phyloP scores from a whole-genome alignment of 2,329 filamentous ascomycete species.

The Arthroderma uncinatum region DNA sequence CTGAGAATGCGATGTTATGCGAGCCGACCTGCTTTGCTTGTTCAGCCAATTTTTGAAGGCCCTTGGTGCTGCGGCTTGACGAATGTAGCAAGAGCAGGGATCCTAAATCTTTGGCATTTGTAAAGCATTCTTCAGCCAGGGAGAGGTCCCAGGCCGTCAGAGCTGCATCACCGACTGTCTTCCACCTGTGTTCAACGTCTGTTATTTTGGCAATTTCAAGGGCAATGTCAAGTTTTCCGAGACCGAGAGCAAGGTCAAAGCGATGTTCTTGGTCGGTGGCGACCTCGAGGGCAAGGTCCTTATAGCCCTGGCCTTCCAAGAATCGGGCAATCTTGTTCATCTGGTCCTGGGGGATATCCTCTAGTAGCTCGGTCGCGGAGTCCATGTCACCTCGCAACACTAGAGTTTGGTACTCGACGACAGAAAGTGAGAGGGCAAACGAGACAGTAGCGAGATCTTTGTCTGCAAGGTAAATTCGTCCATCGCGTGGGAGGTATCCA shows the following conservation, averaged over 20 bases:
- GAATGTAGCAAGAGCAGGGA: conserved; percentile 81
- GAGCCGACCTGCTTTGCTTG: conserved; percentile 66
- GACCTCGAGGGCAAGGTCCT: conserved; percentile 87
- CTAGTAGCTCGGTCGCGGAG: conserved; percentile 71
- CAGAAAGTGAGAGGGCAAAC: conserved; percentile 78
- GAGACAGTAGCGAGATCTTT: conserved; percentile 91
- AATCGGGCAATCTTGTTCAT: conserved; percentile 98
- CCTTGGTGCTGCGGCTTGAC: conserved; percentile 66
- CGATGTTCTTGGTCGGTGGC: conserved; percentile 93
- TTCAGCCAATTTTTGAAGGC: conserved; percentile 58
- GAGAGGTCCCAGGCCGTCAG: conserved; percentile 75
- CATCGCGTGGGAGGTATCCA: conserved; percentile 89
- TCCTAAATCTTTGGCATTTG: conserved; percentile 78
- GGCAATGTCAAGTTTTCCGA: conserved; percentile 76
- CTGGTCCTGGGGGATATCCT: conserved; percentile 77
- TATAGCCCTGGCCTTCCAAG: conserved; percentile 92
- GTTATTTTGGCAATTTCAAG: conserved; percentile 71
- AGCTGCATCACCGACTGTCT: conserved; percentile 87
- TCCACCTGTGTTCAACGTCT: conserved; percentile 95
- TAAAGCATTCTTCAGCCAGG: conserved; percentile 87
- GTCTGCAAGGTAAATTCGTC: conserved; percentile 87
- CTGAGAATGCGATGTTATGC: conserved; percentile 89
- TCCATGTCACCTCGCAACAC: conserved; percentile 92
- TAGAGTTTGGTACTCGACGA: conserved; percentile 93
- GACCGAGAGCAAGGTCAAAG: conserved; percentile 76